Conservation (phyloP, 805 yeast genomes). For the Wickerhamomyces hampshirensis region DNA sequence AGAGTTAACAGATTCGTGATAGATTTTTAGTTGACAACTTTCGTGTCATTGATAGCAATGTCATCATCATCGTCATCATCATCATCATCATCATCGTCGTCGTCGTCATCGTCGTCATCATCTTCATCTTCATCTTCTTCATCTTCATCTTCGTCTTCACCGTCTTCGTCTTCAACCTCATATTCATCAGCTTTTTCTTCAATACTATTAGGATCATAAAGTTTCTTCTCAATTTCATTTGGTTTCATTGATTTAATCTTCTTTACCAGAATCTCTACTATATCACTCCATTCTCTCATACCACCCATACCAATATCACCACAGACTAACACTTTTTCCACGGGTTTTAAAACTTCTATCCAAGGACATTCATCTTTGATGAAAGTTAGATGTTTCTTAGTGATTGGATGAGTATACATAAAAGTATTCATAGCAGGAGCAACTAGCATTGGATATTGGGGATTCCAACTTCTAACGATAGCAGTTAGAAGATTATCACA, state of each 20-base stretch:
- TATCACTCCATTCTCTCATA: conserved; percentile 84
- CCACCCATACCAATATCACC: conserved; percentile 94
- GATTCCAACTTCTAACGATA: conserved; percentile 75
- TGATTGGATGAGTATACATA: conserved; percentile 74
- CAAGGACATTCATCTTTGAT: conserved; percentile 69
- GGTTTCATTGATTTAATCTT: conserved; percentile 18
- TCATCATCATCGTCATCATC: conserved; percentile 24
- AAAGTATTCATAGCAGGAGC: conserved; percentile 90
- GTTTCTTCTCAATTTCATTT: no score
- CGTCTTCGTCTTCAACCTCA: conserved; percentile 38
- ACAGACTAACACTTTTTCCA: conserved; percentile 72
- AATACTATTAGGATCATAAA: conserved; percentile 39
- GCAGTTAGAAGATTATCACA: conserved; percentile 74
- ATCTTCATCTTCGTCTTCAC: conserved; percentile 34
- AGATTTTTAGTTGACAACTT: no score
- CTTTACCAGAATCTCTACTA: conserved; percentile 54
- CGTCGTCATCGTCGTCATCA: conserved; percentile 37
- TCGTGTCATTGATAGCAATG: neutral
- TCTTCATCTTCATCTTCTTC: conserved; percentile 33
- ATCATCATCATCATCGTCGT: conserved; percentile 36
- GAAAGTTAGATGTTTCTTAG: conserved; percentile 62
- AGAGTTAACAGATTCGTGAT: neutral
- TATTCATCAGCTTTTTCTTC: conserved; percentile 44
- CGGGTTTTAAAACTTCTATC: conserved; percentile 71
- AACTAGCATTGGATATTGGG: conserved; percentile 61